Base-by-base conservation (phyloP, 495 filamentous ascomycete genomes). In the Terfezia boudieri region DNA sequence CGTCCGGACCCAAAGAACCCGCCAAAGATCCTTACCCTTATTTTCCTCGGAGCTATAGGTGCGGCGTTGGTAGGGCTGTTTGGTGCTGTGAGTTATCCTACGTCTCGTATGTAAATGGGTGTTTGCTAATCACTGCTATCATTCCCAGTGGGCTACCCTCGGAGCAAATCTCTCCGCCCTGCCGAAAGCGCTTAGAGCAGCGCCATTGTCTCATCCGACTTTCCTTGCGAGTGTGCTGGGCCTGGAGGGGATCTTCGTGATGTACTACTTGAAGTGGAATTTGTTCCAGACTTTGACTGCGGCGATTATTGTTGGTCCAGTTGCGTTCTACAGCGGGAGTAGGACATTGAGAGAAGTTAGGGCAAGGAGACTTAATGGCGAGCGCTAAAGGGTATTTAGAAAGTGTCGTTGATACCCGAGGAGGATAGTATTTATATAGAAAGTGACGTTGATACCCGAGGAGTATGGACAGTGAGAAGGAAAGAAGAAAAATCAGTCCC, bases 201-300 rank as follows among this genome's bases (percentile, higher is more conserved):
- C 84, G 7, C 87, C 88, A 48, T 56, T 94, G 20, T 76, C 86
- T 9, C 86, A 96, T 63, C 71, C 76, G 43, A 62, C 82, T 48
- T 94, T 95, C 69, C 80, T 89, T 57, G 81, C 79, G 43, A 90
- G 85, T 9, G 77, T 98, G 56, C 37, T 94, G 26, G 76, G 79
- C 11, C 79, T 98, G 71, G 90, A 98, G 68, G 83, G 76, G 8
- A 77, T 94, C 59, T 96, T 96, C 71, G 87, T 87, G 74, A 67
- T 94, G 66, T 98, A 98, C 73, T 98, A 95, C 66, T 83, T 75
- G 36, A 81, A 70, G 60, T 96, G 89, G 90, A 94, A 80, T 60
- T 71, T 98, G 49, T 98, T 96, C 75, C 82, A 93, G 71, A 76
- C 76, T 32, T 74, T 98, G 41, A 87, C 87, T 9, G 80, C 79